phyloP scores from a whole-genome alignment of 1,284 basidiomycete genomes.

The Fomes fomentarius region DNA sequence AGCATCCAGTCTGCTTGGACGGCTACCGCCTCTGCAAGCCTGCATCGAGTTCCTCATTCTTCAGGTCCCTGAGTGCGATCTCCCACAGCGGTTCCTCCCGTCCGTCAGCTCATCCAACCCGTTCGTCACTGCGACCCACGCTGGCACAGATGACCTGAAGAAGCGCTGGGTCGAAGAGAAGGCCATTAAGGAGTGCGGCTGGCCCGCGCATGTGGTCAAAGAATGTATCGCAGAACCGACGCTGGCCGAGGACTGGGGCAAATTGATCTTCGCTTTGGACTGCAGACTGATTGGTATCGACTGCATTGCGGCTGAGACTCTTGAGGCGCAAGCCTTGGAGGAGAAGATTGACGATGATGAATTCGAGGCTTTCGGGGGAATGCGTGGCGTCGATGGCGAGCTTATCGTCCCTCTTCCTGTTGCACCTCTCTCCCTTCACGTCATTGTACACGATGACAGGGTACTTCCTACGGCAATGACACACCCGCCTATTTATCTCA shows the following conservation, averaged over 20 bases:
- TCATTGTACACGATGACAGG: slow-evolving; percentile 54
- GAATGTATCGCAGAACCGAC: slow-evolving; percentile 46
- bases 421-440: slow-evolving; percentile 67
- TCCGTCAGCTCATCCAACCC: slow-evolving; percentile 67
- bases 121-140: slow-evolving; percentile 65
- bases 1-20: slow-evolving; percentile 51
- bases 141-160: slow-evolving; percentile 67
- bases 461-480: slow-evolving; percentile 57
- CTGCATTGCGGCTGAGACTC: slow-evolving; percentile 25
- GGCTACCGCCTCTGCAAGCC: slow-evolving; percentile 61
- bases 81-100: slow-evolving; percentile 66
- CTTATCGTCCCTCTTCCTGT: slow-evolving; percentile 66
- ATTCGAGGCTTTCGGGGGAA: slow-evolving; percentile 70
- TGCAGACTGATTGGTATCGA: slow-evolving; percentile 50
- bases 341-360: slow-evolving; percentile 60
- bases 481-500: slow-evolving; percentile 77
- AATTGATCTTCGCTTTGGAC: slow-evolving; percentile 54
- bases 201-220: slow-evolving; percentile 75
- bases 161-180: slow-evolving; percentile 85
- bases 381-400: slow-evolving; percentile 45
- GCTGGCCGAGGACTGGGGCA: slow-evolving; percentile 50
- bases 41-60: slow-evolving; percentile 78
- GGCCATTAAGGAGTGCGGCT: slow-evolving; percentile 84
- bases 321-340: slow-evolving; percentile 30
- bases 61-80: slow-evolving; percentile 79